Percentiles rank a stretch among this genome's conserved stretches.
Evolutionary conservation across 2,329 filamentous ascomycete genomes (phyloP).

Genomic region (Eutypa lata): DNA sequence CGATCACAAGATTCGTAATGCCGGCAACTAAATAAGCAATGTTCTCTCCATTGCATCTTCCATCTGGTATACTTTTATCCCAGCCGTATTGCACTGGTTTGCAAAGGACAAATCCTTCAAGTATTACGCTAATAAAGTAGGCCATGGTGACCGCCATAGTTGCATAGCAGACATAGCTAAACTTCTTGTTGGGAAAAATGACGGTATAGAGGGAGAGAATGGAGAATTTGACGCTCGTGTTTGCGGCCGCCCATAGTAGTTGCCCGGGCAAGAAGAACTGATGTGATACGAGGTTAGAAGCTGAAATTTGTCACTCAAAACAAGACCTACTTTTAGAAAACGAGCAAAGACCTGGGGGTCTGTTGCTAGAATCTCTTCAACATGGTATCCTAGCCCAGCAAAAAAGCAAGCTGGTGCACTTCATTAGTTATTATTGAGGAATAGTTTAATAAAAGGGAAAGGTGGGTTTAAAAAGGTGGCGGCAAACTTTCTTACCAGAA

Average conservation of each 20-base stretch:
- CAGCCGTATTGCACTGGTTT: conserved; percentile 8
- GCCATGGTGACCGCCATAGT: conserved; percentile 3
- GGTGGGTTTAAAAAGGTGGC: too few species aligned
- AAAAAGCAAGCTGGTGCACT: too few species aligned
- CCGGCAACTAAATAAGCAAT: conserved; percentile 4
- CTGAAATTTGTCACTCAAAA: too few species aligned
- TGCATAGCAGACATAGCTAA: conserved; percentile 3
- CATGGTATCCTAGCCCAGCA: neutral
- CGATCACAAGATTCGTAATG: conserved; percentile 12
- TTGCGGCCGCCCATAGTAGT: conserved; percentile 13
- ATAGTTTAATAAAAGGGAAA: too few species aligned
- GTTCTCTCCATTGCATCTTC: conserved; percentile 1
- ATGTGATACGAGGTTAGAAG: neutral
- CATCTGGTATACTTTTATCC: conserved; percentile 11
- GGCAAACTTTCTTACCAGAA: neutral
- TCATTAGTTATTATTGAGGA: too few species aligned
- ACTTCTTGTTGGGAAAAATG: conserved; percentile 7
- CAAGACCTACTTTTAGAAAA: neutral
- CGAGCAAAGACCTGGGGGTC: neutral
- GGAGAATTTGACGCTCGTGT: conserved; percentile 12
- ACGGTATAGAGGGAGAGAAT: conserved; percentile 13
- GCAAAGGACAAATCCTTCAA: conserved; percentile 9
- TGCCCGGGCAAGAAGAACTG: neutral
- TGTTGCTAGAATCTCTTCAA: conserved; percentile 1
- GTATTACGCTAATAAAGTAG: conserved; percentile 6